Conservation (phyloP, 164 flowering plant species). For the Vitis rotundifolia region DNA sequence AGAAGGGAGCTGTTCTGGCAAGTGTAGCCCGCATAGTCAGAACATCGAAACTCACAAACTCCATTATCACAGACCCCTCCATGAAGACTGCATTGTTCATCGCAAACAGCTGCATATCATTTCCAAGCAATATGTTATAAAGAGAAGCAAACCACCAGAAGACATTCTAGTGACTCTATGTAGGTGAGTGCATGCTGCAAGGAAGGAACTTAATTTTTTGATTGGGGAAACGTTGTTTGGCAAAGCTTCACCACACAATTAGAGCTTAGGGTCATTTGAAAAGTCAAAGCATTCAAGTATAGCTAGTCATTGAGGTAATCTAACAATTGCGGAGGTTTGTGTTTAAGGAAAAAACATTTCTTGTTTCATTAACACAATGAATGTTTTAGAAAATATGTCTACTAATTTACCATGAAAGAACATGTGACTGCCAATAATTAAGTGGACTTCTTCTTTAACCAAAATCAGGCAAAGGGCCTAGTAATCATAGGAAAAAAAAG, state of each 20-base stretch:
- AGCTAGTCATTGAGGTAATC: background rate
- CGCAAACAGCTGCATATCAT: constrained; percentile 79
- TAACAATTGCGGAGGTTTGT: background rate
- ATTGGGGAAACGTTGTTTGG: background rate
- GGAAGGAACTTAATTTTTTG: too few species aligned
- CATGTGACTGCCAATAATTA: background rate
- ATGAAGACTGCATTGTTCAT: constrained; percentile 96
- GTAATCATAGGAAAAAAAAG: background rate
- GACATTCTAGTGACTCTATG: too few species aligned
- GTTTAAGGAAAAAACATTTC: background rate
- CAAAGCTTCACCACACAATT: background rate
- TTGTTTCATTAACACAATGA: background rate
- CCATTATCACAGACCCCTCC: constrained; percentile 99
- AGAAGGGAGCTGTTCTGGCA: constrained; percentile 93
- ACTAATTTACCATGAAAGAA: background rate
- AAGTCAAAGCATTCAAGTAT: background rate
- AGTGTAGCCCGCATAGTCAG: constrained; percentile 97
- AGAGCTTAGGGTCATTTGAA: background rate
- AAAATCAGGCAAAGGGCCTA: background rate
- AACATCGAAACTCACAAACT: constrained; percentile 94
- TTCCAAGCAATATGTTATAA: constrained; percentile 6
- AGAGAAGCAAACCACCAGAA: background rate
- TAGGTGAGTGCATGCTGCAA: too few species aligned
- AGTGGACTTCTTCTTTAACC: background rate
- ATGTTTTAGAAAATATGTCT: background rate